phyloP scores from a whole-genome alignment of 306 rosid genomes.

The Sesbania bispinosa region DNA sequence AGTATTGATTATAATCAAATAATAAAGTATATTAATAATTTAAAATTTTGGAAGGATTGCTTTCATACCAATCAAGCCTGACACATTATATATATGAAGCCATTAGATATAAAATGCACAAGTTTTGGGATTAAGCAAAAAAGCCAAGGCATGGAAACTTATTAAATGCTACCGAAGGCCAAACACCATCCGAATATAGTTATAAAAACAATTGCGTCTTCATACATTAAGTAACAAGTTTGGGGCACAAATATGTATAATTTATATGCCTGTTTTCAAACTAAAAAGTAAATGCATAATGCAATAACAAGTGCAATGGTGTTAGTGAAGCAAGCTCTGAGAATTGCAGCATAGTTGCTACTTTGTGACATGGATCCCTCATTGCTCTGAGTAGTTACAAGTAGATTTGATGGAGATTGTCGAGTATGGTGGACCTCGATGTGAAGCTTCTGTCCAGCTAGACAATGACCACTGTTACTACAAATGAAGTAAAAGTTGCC shows the following conservation, averaged over 20 bases:
- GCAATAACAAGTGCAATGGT: not conserved
- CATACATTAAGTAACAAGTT: not conserved
- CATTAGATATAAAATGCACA: too few relatives aligned
- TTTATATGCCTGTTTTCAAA: too few relatives aligned
- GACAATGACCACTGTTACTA: slow-evolving; percentile 28
- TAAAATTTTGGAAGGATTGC: not conserved
- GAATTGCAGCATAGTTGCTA: not conserved
- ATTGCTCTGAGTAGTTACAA: not conserved
- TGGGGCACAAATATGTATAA: not conserved
- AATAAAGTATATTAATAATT: not conserved
- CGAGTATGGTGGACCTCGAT: slow-evolving; percentile 10
- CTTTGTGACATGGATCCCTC: not conserved
- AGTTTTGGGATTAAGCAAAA: not conserved
- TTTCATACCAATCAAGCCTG: too few relatives aligned
- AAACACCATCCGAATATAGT: too few relatives aligned
- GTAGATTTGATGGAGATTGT: not conserved
- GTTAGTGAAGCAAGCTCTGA: not conserved
- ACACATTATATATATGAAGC: too few relatives aligned
- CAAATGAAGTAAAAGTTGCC: slow-evolving; percentile 36
- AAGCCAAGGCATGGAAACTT: not conserved
- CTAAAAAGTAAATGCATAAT: not conserved
- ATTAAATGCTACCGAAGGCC: too few relatives aligned
- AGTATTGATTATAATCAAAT: not conserved
- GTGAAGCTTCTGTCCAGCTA: slow-evolving; percentile 31
- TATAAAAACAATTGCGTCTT: not conserved